Evolutionary conservation across 2,329 filamentous ascomycete genomes (phyloP), one percentile per base, ranked within the genome.

Genomic region (Diaporthe batatas): DNA sequence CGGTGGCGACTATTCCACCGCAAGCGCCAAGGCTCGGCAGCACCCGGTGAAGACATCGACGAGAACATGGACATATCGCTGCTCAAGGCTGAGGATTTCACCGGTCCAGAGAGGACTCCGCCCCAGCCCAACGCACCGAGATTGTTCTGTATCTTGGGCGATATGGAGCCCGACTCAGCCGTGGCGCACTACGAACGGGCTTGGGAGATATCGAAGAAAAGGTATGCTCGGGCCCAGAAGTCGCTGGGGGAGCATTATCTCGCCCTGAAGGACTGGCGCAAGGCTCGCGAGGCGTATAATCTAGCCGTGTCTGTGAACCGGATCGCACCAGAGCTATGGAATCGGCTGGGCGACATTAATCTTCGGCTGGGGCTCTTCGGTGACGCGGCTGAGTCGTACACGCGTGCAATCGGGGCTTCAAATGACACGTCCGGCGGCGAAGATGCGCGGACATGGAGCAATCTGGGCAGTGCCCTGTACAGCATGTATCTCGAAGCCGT

Each of bases 371-470:
- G 90, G 12, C 87, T 91, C 51, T 98, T 93, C 84, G 86, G 91
- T 25, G 92, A 93, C 25, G 96, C 96, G 0, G 91, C 94, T 0
- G 91, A 96, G 76, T 92, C 95, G 0, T 99, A 97, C 81, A 91
- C 91, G 11, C 89, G 95, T 29, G 92, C 93, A 11, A 95, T 99
- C 14, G 91, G 93, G 76, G 83, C 84, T 8, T 84, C 87, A 0
- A 86, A 84, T 42, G 86, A 87, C 42, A 81, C 81, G 1, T 88
- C 94, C 14, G 96, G 98, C 62, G 95, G 97, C 34, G 91, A 92
- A 68, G 95, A 98, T 79, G 96, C 95, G 0, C 91, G 97, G 79
- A 94, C 94, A 0, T 99, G 96, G 94, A 97, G 93, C 78, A 99
- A 99, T 79, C 88, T 99, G 29, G 96, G 95, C 0, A 95, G 93